These are phyloP conservation scores for Rhamnella rubrinervis DNA, from an alignment of 331 rosid genomes.

Conservation along the genomic window DNA sequence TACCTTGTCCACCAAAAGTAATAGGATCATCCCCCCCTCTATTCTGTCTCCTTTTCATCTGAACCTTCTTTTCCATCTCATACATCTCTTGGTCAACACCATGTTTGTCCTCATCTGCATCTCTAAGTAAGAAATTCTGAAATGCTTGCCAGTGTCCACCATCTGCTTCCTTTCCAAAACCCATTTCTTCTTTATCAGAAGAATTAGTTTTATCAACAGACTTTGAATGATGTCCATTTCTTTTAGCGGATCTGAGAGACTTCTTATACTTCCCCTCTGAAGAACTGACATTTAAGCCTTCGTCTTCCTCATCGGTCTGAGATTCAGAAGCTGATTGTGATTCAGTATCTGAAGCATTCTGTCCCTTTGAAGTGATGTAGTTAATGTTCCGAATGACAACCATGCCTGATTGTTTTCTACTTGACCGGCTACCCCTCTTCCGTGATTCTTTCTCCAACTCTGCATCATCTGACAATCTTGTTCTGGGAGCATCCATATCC, in stretches of 20 bases:
- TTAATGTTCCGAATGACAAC: conserved; percentile 92
- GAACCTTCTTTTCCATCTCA: conserved; percentile 49
- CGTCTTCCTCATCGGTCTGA: conserved; percentile 61
- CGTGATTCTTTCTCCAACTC: conserved; percentile 48
- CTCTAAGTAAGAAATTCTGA: conserved; percentile 77
- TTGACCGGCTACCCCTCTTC: conserved; percentile 62
- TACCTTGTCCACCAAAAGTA: conserved; percentile 43
- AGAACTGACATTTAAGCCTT: conserved; percentile 29
- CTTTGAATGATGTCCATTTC: conserved; percentile 39
- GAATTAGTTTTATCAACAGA: not conserved
- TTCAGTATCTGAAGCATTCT: conserved; percentile 62
- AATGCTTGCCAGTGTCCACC: conserved; percentile 93
- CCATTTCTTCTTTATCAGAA: conserved; percentile 45
- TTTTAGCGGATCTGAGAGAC: conserved; percentile 49
- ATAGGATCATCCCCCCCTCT: conserved; percentile 65
- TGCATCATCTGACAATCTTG: conserved; percentile 53
- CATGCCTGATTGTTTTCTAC: conserved; percentile 70
- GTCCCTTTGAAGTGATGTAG: conserved; percentile 73
- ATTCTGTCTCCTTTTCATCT: conserved; percentile 43
- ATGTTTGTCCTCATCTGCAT: conserved; percentile 73
- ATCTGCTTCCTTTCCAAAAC: conserved; percentile 49
- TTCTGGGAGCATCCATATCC: conserved; percentile 53
- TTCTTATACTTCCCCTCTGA: conserved; percentile 29
- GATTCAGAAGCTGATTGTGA: conserved; percentile 61
- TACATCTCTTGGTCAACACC: conserved; percentile 58